Base-by-base conservation (phyloP, 179 eudicot species). In the Vitellaria paradoxa region DNA sequence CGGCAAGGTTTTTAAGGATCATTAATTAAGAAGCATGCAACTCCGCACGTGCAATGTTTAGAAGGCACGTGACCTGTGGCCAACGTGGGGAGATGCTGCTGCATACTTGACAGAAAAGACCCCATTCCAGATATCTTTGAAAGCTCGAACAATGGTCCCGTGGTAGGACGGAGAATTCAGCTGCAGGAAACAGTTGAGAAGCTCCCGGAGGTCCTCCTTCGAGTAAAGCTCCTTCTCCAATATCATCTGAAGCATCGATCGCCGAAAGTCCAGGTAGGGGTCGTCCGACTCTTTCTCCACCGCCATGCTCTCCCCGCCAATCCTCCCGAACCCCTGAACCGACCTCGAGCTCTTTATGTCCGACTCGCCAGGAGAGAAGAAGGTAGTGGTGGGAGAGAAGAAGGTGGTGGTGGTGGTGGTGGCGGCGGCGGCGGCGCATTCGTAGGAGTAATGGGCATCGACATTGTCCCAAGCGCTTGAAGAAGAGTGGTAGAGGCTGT, bases 191-290 rank as follows among this genome's bases (percentile, higher is more conserved):
- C 99, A 93, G 87, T 85, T 91, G 47, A 95, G 84, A 0, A 95
- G 93, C 78, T 93, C 88, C 67, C 87, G 84, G 5, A 95, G 87
- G 12, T 95, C 95, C n/a, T 91, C 92, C 72, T 86, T 88, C 0
- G 88, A 71, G 76, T 88, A 88, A 82, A 95, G 91, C 88, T 93
- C 88, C 60, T 86, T 95, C 83, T 95, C 98, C 53, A 93, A 76
- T 0, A 95, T 91, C 99, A 95, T 95, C 78, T 93, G 97, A 3
- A 95, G 78, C 99, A 95, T 95, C 0, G 98, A 93, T 59, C 87
- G 88, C 82, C 95, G 86, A 78, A 95, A 95, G 66, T 95, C 99
- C 15, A 93, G 68, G 49, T 91, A 93, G 1, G 99, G 99, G 82
- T 95, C 99, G 47, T 80, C 88, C 9, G 98, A 93, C 53, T 93